Conservation (phyloP, 768 basidiomycete species). For the Brasilioporus rufonigricans region DNA sequence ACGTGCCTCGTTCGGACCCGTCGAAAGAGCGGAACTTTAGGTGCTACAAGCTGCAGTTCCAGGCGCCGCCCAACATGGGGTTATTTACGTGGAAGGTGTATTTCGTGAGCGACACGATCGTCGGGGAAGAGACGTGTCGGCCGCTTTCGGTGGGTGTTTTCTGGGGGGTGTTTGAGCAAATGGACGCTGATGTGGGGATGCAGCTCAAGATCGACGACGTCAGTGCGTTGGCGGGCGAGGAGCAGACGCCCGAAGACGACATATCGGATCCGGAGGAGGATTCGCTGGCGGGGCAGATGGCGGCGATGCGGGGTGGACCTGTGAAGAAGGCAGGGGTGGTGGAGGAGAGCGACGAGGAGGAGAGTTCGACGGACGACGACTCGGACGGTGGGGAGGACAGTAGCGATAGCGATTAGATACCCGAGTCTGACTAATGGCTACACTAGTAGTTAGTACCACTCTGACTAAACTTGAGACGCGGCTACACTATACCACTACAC, state of each 20-base stretch:
- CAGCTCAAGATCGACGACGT: constrained; percentile 85
- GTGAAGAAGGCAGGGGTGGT: constrained; percentile 63
- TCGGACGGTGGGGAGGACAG: constrained; percentile 24
- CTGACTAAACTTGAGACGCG: no score
- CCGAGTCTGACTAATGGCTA: no score
- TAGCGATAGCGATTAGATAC: constrained; percentile 28
- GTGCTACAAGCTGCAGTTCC: constrained; percentile 90
- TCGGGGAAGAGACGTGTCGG: constrained; percentile 71
- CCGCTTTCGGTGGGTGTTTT: constrained; percentile 65
- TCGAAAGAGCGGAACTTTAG: constrained; percentile 60
- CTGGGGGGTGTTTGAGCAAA: not conserved
- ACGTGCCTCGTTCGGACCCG: constrained; percentile 65
- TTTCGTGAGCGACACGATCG: constrained; percentile 83
- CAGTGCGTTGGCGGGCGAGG: constrained; percentile 53
- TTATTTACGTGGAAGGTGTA: constrained; percentile 87
- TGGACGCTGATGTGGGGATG: constrained; percentile 2
- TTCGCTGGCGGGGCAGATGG: constrained; percentile 95
- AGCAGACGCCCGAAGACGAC: constrained; percentile 75
- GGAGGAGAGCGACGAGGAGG: constrained; percentile 28
- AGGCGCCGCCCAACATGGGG: constrained; percentile 83
- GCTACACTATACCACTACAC: not conserved
- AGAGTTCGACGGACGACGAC: constrained; percentile 32
- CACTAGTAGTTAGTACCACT: no score
- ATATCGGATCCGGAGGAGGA: constrained; percentile 99
- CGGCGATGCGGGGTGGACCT: constrained; percentile 83